Conservation (phyloP, 2,329 filamentous ascomycete species). For the Aspergillus arachidicola region DNA sequence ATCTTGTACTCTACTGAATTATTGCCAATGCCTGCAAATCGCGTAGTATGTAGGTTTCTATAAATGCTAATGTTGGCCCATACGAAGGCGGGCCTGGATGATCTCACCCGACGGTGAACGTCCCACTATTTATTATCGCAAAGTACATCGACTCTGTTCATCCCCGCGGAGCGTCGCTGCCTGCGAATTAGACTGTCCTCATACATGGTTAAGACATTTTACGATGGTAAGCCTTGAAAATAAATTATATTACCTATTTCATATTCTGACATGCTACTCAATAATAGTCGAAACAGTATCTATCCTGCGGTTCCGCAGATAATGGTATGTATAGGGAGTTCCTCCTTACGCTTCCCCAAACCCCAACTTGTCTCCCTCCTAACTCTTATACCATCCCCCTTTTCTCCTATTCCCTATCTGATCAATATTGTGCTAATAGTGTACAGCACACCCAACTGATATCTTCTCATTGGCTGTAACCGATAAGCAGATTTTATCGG, state of each 20-base stretch:
- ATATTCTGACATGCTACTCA: constrained; percentile 11
- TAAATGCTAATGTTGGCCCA: neutral
- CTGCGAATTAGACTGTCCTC: neutral
- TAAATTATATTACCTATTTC: neutral
- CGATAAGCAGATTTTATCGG: constrained; percentile 73
- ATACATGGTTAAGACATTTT: neutral
- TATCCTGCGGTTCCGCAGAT: constrained; percentile 88
- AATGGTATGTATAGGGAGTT: constrained; percentile 61
- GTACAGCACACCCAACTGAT: constrained; percentile 75
- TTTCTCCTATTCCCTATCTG: neutral
- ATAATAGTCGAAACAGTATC: constrained; percentile 91
- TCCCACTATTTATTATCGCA: constrained; percentile 8
- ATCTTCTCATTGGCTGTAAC: constrained; percentile 84
- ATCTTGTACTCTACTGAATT: neutral
- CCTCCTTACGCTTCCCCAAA: neutral
- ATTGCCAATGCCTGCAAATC: neutral
- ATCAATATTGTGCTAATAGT: constrained; percentile 25
- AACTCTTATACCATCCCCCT: neutral
- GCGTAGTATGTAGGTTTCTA: neutral
- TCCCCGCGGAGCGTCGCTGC: neutral
- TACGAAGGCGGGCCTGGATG: constrained; percentile 1
- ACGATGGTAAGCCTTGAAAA: constrained; percentile 25
- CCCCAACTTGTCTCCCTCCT: neutral
- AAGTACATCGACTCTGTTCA: constrained; percentile 3
- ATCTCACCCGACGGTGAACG: constrained; percentile 8